Percentiles rank a stretch among this genome's conserved stretches.
Evolutionary conservation across 768 basidiomycete genomes (phyloP).

Genomic region (Hebeloma cylindrosporum): DNA sequence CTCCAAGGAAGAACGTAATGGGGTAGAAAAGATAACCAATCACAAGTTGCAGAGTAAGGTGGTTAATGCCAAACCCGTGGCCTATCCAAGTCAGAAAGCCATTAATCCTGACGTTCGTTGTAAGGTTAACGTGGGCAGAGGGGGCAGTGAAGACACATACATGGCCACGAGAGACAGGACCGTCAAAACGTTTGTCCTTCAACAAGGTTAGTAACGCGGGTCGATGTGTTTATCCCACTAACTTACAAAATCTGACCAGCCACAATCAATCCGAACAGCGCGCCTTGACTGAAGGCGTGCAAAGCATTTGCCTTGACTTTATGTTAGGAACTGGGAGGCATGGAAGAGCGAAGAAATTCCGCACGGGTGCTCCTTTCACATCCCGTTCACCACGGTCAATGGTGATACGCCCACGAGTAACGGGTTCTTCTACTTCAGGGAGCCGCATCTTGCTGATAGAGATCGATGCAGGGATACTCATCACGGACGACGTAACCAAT

Average conservation of each 20-base stretch:
- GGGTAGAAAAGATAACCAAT: slow-evolving; percentile 89
- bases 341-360: slow-evolving; percentile 15
- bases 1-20: slow-evolving; percentile 76
- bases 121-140: slow-evolving; percentile 1
- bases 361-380: slow-evolving; percentile 48
- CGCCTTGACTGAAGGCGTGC: slow-evolving; percentile 88
- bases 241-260: slow-evolving; percentile 83
- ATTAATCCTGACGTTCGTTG: slow-evolving; percentile 51
- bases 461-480: slow-evolving; percentile 95
- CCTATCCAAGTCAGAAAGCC: slow-evolving; percentile 89
- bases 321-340: slow-evolving; percentile 4
- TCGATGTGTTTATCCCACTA: not conserved
- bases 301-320: slow-evolving; percentile 65
- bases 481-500: slow-evolving; percentile 86
- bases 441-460: slow-evolving; percentile 84
- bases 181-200: slow-evolving; percentile 78
- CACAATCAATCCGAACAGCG: slow-evolving; percentile 79
- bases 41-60: slow-evolving; percentile 79
- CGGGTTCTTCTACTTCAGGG: slow-evolving; percentile 81
- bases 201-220: not conserved
- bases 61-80: slow-evolving; percentile 77
- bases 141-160: slow-evolving; percentile 29
- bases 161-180: slow-evolving; percentile 76
- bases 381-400: slow-evolving; percentile 73
- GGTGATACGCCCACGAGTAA: slow-evolving; percentile 77